Percentiles rank a stretch among this genome's conserved stretches.
phyloP scores from a whole-genome alignment of 106 monocot species.

The Ottelia alismoides region DNA sequence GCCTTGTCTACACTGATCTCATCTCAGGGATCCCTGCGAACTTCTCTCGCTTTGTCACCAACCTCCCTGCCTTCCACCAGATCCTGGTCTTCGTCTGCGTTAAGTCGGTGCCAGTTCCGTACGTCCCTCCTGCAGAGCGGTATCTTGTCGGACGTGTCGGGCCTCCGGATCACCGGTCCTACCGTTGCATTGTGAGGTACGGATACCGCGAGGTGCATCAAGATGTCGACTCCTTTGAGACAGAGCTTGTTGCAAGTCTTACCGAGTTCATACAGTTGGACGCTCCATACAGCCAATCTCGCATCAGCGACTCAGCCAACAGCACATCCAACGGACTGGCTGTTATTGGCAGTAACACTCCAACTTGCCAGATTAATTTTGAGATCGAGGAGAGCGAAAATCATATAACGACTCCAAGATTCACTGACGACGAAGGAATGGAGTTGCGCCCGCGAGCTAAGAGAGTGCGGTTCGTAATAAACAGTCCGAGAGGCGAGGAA shows the following conservation, averaged over 20 bases:
- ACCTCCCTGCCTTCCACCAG: constrained; percentile 65
- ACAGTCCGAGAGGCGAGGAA: not conserved
- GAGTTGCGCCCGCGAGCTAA: constrained; percentile 8
- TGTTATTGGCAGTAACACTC: constrained; percentile 12
- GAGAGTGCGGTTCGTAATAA: constrained; percentile 32
- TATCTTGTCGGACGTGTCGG: constrained; percentile 61
- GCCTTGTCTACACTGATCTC: constrained; percentile 54
- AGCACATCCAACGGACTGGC: constrained; percentile 7
- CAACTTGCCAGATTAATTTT: not conserved
- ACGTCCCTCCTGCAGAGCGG: constrained; percentile 36
- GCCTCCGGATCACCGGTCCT: constrained; percentile 31
- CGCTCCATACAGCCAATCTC: not conserved
- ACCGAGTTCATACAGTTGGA: constrained; percentile 34
- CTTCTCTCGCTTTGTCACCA: constrained; percentile 70
- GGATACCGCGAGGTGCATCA: constrained; percentile 59
- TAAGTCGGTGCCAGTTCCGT: constrained; percentile 53
- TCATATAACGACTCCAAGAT: not conserved
- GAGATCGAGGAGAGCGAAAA: constrained; percentile 30
- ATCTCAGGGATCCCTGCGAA: constrained; percentile 48
- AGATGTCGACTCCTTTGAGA: constrained; percentile 38
- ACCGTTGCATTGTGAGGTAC: constrained; percentile 60
- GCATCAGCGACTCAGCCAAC: not conserved
- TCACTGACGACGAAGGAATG: not conserved
- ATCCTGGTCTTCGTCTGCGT: constrained; percentile 57
- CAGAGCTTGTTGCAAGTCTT: constrained; percentile 34